A percentile compares a stretch with the other conserved stretches of the same genome.
Conservation (phyloP, 1,284 basidiomycete species). For the Rhodotorula mucilaginosa region DNA sequence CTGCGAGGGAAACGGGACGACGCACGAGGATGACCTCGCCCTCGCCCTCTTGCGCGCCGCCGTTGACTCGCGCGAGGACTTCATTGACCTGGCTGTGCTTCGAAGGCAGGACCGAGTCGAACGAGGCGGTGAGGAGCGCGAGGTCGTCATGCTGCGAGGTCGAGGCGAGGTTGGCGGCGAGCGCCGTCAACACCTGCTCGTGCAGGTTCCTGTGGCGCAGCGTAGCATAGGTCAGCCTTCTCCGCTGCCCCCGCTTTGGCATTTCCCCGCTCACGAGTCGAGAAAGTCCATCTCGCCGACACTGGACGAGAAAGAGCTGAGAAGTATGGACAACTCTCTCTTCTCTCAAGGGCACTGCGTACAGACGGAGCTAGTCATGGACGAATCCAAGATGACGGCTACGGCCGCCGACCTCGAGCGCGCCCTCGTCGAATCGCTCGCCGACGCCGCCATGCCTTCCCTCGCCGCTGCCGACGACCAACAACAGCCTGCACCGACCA, state of each 20-base stretch:
- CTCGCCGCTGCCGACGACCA: background rate
- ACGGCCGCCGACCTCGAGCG: slow-evolving; percentile 13
- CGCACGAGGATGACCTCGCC: slow-evolving; percentile 53
- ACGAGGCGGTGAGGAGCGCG: slow-evolving; percentile 21
- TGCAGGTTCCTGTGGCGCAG: slow-evolving; percentile 62
- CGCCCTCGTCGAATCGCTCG: slow-evolving; percentile 15
- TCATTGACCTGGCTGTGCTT: slow-evolving; percentile 16
- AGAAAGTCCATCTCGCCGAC: slow-evolving; percentile 7
- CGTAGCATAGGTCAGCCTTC: background rate
- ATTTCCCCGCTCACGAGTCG: background rate
- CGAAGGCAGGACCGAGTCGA: slow-evolving; percentile 21
- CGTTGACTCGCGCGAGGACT: slow-evolving; percentile 16
- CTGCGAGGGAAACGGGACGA: background rate
- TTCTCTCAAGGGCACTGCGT: background rate
- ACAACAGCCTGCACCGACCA: background rate
- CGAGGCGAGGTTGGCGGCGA: slow-evolving; percentile 62
- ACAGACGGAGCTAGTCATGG: background rate
- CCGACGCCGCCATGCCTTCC: background rate
- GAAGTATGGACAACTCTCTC: background rate
- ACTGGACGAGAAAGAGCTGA: too few relatives aligned
- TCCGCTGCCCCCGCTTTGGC: fast-evolving
- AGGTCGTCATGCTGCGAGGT: slow-evolving; percentile 36
- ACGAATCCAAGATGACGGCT: slow-evolving; percentile 6
- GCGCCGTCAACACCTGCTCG: slow-evolving; percentile 73
- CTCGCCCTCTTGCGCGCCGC: slow-evolving; percentile 56